Evolutionary conservation across 768 basidiomycete species (phyloP).

Genomic region (Inosperma sp.): DNA sequence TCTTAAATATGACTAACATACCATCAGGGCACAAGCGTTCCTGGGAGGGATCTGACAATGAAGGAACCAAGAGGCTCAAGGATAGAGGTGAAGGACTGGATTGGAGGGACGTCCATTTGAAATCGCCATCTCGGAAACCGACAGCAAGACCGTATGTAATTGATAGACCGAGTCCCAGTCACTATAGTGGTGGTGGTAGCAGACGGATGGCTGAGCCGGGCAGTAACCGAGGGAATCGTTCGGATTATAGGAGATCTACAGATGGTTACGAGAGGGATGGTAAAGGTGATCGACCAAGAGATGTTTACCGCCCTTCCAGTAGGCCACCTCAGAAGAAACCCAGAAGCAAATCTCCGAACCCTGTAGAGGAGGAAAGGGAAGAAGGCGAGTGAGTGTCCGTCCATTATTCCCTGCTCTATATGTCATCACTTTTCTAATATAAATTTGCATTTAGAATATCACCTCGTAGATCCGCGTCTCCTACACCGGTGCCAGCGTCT

Average conservation of each 20-base stretch:
- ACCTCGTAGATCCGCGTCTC: constrained; percentile 28
- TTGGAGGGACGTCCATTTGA: constrained; percentile 68
- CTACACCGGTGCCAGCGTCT: constrained; percentile 25
- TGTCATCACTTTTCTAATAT: constrained; percentile 6
- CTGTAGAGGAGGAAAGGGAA: constrained; percentile 61
- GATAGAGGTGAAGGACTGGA: constrained; percentile 54
- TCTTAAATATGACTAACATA: constrained; percentile 68
- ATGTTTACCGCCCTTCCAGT: constrained; percentile 15
- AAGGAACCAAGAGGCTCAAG: constrained; percentile 51
- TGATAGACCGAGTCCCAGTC: constrained; percentile 29
- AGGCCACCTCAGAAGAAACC: constrained; percentile 22
- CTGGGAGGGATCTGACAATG: constrained; percentile 54
- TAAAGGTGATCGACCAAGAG: constrained; percentile 14
- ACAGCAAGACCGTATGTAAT: constrained; percentile 32
- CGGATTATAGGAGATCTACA: constrained; percentile 13
- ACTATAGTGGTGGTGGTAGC: constrained; percentile 11
- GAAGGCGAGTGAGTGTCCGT: constrained; percentile 88
- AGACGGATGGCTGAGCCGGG: constrained; percentile 13
- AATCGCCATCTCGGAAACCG: constrained; percentile 29
- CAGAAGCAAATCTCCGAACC: constrained; percentile 19
- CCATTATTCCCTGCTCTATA: constrained; percentile 4
- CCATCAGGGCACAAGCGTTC: constrained; percentile 81
- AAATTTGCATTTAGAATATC: constrained; percentile 51
- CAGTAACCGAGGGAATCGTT: constrained; percentile 15
- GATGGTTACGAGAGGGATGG: constrained; percentile 8